phyloP scores from a whole-genome alignment of 495 filamentous ascomycete species.

The Penicillium herquei region DNA sequence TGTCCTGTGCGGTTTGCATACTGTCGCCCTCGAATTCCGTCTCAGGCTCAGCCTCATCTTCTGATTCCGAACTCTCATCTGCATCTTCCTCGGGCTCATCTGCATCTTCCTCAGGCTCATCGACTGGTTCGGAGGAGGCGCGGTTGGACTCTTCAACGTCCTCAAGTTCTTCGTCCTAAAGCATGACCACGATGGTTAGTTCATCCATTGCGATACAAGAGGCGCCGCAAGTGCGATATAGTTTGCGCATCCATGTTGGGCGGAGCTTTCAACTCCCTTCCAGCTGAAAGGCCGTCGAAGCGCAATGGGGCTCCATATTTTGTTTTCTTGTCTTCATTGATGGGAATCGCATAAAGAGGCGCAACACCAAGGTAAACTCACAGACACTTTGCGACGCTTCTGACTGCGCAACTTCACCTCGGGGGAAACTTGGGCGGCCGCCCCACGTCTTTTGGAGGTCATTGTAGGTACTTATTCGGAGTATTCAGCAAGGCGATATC shows the following conservation, averaged over 20 bases:
- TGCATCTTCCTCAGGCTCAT: conserved; percentile 15
- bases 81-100: conserved; percentile 14
- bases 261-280: no score
- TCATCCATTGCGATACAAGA: not conserved
- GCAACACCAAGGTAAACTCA: conserved; percentile 37
- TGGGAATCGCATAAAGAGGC: not conserved
- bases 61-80: conserved; percentile 18
- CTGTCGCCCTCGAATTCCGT: conserved; percentile 59
- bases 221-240: not conserved
- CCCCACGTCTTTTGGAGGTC: conserved; percentile 68
- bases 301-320: no score
- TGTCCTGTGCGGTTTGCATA: conserved; percentile 80
- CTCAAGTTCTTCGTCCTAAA: conserved; percentile 21
- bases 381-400: conserved; percentile 60
- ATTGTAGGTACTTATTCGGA: conserved; percentile 30
- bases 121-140: conserved; percentile 33
- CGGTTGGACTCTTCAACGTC: conserved; percentile 30
- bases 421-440: conserved; percentile 33
- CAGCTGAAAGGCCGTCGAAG: no score
- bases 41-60: conserved; percentile 43
- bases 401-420: conserved; percentile 45
- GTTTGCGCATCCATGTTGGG: not conserved
- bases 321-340: not conserved
- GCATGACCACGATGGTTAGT: conserved; percentile 1
- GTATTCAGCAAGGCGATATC: no score